These are phyloP conservation scores for Mucor irregularis DNA, from an alignment of 371 early-diverging fungal species.

Conservation along the genomic window DNA sequence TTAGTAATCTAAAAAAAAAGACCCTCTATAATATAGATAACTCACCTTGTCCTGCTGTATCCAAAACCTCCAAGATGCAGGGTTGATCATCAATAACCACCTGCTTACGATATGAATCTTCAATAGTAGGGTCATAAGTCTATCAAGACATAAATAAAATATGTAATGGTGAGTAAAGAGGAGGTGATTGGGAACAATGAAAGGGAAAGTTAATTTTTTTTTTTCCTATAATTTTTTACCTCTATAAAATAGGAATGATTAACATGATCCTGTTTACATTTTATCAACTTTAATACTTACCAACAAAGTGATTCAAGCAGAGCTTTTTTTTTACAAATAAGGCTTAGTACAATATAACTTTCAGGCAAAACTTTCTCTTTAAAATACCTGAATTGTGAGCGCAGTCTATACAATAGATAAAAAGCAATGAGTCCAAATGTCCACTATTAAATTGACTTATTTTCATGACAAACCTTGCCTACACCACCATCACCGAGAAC, in stretches of 20 bases:
- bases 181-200: no score
- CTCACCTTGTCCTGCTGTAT: constrained; percentile 93
- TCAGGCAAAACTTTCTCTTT: neutral
- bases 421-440: no score
- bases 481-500: constrained; percentile 50
- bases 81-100: constrained; percentile 96
- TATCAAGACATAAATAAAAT: constrained; percentile 21
- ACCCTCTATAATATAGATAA: constrained; percentile 24
- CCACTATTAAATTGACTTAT: neutral
- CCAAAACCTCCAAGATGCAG: constrained; percentile 92
- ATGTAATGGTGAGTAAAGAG: neutral
- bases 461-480: constrained; percentile 31
- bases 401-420: constrained; percentile 56
- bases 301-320: constrained; percentile 83
- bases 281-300: constrained; percentile 32
- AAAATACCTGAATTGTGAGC: constrained; percentile 65
- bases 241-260: constrained; percentile 4
- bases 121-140: constrained; percentile 97
- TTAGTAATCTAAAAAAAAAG: constrained; percentile 62
- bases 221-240: constrained; percentile 15
- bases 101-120: constrained; percentile 94
- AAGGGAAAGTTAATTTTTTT: no score
- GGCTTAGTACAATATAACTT: neutral
- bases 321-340: constrained; percentile 58
- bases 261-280: no score